These are phyloP conservation scores for Didymella sp. DNA, from an alignment of 2,329 filamentous ascomycete species.

Conservation along the genomic window DNA sequence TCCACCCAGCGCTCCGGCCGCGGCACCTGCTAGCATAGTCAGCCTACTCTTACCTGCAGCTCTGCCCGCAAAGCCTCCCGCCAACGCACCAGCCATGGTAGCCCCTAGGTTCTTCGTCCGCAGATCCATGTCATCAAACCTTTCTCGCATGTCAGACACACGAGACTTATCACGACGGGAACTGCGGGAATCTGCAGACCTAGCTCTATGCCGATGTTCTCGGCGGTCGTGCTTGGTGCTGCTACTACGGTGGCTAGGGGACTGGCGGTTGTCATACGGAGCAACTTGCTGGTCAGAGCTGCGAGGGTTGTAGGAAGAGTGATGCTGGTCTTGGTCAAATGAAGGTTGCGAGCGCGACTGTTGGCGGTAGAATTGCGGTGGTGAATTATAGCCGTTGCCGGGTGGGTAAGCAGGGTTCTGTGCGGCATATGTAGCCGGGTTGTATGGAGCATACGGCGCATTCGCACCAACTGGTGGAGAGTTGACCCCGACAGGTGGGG, in stretches of 20 bases:
- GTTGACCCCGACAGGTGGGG: conserved; percentile 33
- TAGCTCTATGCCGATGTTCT: conserved; percentile 42
- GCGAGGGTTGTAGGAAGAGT: conserved; percentile 27
- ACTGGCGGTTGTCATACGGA: conserved; percentile 29
- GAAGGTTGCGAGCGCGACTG: conserved; percentile 47
- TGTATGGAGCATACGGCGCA: conserved; percentile 37
- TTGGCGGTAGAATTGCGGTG: conserved; percentile 46
- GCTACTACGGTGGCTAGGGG: conserved; percentile 36
- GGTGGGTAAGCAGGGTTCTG: conserved; percentile 28
- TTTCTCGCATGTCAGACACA: conserved; percentile 45
- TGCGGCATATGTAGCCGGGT: conserved; percentile 41
- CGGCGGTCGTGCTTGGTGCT: conserved; percentile 40
- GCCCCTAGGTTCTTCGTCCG: conserved; percentile 45
- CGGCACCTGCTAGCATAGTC: conserved; percentile 48
- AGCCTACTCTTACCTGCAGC: conserved; percentile 44
- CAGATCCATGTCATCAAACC: conserved; percentile 45
- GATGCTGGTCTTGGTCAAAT: conserved; percentile 25
- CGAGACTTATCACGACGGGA: conserved; percentile 42
- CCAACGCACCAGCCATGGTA: conserved; percentile 50
- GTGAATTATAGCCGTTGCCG: conserved; percentile 36
- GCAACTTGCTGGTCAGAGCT: conserved; percentile 28
- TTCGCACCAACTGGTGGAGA: conserved; percentile 11
- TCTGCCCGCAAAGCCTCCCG: conserved; percentile 46
- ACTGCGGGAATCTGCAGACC: conserved; percentile 47
- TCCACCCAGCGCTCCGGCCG: conserved; percentile 44